Percentiles rank a stretch among this genome's conserved stretches.
These are phyloP conservation scores for Fusarium staphyleae DNA, from an alignment of 2,329 filamentous ascomycete genomes.

Conservation along the genomic window DNA sequence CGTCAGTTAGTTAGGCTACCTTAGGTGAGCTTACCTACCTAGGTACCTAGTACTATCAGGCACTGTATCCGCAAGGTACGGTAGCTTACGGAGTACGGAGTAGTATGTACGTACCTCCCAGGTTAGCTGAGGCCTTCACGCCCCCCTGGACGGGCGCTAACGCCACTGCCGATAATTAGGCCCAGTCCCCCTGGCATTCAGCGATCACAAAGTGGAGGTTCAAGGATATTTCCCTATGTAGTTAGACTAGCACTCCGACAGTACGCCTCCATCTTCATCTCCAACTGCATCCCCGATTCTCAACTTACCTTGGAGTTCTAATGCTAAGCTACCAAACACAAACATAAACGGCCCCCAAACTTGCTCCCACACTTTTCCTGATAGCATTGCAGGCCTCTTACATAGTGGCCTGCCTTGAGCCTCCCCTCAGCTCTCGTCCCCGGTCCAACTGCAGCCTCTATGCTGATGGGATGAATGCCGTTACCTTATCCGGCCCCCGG, in stretches of 20 bases:
- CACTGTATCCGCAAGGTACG: too few relatives aligned
- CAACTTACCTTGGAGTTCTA: too few relatives aligned
- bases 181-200: slow-evolving; percentile 12
- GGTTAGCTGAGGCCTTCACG: slow-evolving; percentile 12
- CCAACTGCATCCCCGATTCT: too few relatives aligned
- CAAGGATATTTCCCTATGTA: too few relatives aligned
- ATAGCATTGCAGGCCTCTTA: not conserved
- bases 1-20: too few relatives aligned
- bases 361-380: not conserved
- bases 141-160: slow-evolving; percentile 11
- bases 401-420: not conserved
- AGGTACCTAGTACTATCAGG: slow-evolving; percentile 11
- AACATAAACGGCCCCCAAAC: not conserved
- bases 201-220: not conserved
- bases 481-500: slow-evolving; percentile 6
- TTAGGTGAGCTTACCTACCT: slow-evolving; percentile 1
- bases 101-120: too few relatives aligned
- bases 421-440: slow-evolving; percentile 3
- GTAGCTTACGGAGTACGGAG: too few relatives aligned
- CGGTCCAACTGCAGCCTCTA: slow-evolving; percentile 25
- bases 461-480: slow-evolving; percentile 6
- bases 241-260: too few relatives aligned
- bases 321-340: not conserved
- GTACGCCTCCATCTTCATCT: too few relatives aligned
- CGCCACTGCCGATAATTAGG: slow-evolving; percentile 28